Base-by-base conservation (phyloP, 2,329 filamentous ascomycete species). In the Ophiosphaerella narmari region DNA sequence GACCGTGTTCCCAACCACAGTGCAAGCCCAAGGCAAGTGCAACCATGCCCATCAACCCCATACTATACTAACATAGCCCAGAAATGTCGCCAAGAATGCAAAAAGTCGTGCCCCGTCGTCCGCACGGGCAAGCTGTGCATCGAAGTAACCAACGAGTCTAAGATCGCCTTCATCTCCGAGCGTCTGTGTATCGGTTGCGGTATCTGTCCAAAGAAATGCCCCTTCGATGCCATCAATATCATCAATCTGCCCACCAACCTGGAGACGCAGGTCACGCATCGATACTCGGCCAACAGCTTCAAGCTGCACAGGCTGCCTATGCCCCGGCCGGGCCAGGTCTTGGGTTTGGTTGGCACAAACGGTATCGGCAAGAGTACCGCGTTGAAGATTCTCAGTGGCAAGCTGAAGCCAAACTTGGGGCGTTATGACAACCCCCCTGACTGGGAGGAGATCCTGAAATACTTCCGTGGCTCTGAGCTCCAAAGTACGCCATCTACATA, bases 311-410 rank as follows among this genome's bases (percentile, higher is more conserved):
- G 95, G 66, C 83, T 97, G 70, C 94, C 95, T 50, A 97, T 93
- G 84, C 94, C 94, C 57, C 87, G 94, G 54, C 93, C 94, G 29
- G 94, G 94, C 56, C 91, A 97, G 73, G 95, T 99, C 26, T 79
- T 99, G 50, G 94, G 94, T 80, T 83, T 99, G 44, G 95, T 99
- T 38, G 95, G 94, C 75, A 97, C 94, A 67, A 99, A 99, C 86
- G 94, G 95, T 91, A 99, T 97, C 68, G 94, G 94, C 77, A 99
- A 99, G 86, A 97, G 91, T 80, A 99, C 94, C n/a, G 95, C 94
- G 7, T 80, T 99, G 75, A 99, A 99, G 82, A 97, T 99, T 74
- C 86, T 99, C 68, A 96, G 91, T 70, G 94, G 94, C 72, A 99
- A 97, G 80, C 83, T 99, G 69, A 99, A 99, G 85, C 94, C 94